phyloP scores from a whole-genome alignment of 2,329 filamentous ascomycete genomes.

The Helicocarpus griseus region DNA sequence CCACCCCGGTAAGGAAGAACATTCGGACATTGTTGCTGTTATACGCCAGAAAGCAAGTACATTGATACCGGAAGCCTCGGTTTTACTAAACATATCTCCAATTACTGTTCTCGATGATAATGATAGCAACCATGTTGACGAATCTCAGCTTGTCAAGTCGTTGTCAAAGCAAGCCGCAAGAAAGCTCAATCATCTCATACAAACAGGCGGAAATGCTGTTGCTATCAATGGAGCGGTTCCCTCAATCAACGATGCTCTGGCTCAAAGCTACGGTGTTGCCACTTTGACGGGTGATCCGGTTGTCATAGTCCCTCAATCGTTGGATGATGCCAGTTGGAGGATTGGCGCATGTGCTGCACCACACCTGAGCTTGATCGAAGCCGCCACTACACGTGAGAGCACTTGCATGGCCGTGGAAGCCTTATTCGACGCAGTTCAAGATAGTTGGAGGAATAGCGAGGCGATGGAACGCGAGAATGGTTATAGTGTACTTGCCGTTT shows the following conservation, averaged over 20 bases:
- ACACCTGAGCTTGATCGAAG: slow-evolving; percentile 73
- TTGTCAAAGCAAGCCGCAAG: slow-evolving; percentile 63
- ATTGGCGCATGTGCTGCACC: slow-evolving; percentile 84
- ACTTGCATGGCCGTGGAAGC: slow-evolving; percentile 71
- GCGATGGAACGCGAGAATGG: slow-evolving; percentile 95
- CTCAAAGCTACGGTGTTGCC: slow-evolving; percentile 68
- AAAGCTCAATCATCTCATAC: slow-evolving; percentile 58
- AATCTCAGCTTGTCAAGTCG: slow-evolving; percentile 64
- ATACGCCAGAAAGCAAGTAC: slow-evolving; percentile 76
- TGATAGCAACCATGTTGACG: slow-evolving; percentile 59
- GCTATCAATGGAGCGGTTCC: slow-evolving; percentile 83
- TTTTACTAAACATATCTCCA: slow-evolving; percentile 76
- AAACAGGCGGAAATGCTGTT: slow-evolving; percentile 65
- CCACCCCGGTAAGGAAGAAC: slow-evolving; percentile 80
- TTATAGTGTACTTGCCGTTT: slow-evolving; percentile 75
- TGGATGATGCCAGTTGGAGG: slow-evolving; percentile 89
- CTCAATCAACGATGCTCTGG: slow-evolving; percentile 79
- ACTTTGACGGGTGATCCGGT: slow-evolving; percentile 76
- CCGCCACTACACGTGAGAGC: slow-evolving; percentile 59
- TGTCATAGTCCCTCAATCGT: slow-evolving; percentile 66
- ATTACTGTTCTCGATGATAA: slow-evolving; percentile 72
- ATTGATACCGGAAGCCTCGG: slow-evolving; percentile 69
- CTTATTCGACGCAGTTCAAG: slow-evolving; percentile 73
- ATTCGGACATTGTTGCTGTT: slow-evolving; percentile 81
- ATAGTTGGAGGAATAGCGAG: slow-evolving; percentile 95